Evolutionary conservation across 805 yeast species (phyloP).

Genomic region (Saturnispora saitoi): DNA sequence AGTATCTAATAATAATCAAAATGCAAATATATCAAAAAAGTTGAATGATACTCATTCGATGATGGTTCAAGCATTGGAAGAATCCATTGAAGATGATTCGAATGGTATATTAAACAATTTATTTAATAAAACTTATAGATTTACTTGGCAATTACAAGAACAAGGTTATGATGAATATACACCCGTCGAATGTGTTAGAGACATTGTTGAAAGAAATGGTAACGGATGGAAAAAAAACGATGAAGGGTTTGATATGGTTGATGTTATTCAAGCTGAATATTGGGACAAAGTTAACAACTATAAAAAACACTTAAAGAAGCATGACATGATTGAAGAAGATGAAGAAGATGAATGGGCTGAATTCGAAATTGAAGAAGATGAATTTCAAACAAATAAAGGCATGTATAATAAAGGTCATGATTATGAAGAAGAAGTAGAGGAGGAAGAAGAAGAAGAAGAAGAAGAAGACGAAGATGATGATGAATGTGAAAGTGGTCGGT

Average conservation of each 20-base stretch:
- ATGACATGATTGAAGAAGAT: background rate
- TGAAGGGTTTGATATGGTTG: conserved; percentile 35
- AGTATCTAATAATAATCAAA: background rate
- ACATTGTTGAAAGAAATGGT: conserved; percentile 58
- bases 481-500: too few relatives aligned
- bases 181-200: conserved; percentile 66
- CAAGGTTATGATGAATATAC: conserved; percentile 36
- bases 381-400: background rate
- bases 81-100: conserved; percentile 3
- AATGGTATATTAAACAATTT: conserved; percentile 16
- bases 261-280: conserved; percentile 23
- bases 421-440: too few relatives aligned
- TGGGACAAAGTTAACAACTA: conserved; percentile 7
- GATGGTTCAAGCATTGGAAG: conserved; percentile 12
- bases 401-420: background rate
- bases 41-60: conserved; percentile 6
- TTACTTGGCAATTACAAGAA: conserved; percentile 26
- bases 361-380: conserved; percentile 6
- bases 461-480: conserved; percentile 2
- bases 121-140: conserved; percentile 24
- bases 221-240: conserved; percentile 55
- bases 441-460: background rate
- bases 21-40: background rate
- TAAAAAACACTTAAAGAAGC: background rate
- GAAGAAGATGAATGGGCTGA: conserved; percentile 8